Evolutionary conservation across 108 stramenopile genomes (phyloP).

Genomic region (Parietichytrium sp.): DNA sequence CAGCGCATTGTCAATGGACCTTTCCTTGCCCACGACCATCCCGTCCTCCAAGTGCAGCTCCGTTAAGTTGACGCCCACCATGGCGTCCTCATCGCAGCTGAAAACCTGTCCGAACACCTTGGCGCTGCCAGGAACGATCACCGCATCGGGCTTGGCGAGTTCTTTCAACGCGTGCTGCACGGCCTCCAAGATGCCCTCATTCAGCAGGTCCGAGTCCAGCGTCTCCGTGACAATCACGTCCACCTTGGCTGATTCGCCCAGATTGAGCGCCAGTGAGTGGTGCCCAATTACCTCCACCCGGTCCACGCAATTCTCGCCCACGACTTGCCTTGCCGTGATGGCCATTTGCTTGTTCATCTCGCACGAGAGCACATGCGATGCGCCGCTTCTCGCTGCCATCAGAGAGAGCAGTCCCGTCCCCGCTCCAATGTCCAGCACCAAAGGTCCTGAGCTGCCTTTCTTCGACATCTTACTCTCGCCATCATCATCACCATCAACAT

Average conservation of each 20-base stretch:
- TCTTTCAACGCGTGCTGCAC: conserved; percentile 48
- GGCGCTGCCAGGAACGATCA: not conserved
- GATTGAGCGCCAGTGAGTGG: conserved; percentile 48
- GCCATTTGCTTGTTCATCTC: conserved; percentile 61
- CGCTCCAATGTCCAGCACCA: conserved; percentile 60
- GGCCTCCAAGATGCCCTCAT: conserved; percentile 54
- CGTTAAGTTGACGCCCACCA: conserved; percentile 42
- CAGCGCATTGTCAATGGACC: not conserved
- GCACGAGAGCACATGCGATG: conserved; percentile 48
- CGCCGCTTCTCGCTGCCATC: conserved; percentile 53
- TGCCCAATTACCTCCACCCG: conserved; percentile 38
- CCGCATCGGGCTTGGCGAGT: conserved; percentile 31
- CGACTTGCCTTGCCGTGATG: conserved; percentile 46
- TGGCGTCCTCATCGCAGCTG: conserved; percentile 21
- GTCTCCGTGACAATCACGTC: conserved; percentile 58
- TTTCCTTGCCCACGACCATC: conserved; percentile 10
- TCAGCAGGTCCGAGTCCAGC: conserved; percentile 58
- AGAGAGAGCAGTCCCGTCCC: conserved; percentile 62
- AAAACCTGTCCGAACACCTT: conserved; percentile 22
- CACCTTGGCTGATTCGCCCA: conserved; percentile 34
- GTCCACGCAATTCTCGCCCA: conserved; percentile 43
- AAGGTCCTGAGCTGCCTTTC: conserved; percentile 46
- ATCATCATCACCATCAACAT: too few relatives aligned
- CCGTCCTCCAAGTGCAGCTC: conserved; percentile 11
- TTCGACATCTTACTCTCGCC: too few relatives aligned